These are phyloP conservation scores for Kazachstania psychrophila DNA, from an alignment of 805 yeast genomes.

Conservation along the genomic window DNA sequence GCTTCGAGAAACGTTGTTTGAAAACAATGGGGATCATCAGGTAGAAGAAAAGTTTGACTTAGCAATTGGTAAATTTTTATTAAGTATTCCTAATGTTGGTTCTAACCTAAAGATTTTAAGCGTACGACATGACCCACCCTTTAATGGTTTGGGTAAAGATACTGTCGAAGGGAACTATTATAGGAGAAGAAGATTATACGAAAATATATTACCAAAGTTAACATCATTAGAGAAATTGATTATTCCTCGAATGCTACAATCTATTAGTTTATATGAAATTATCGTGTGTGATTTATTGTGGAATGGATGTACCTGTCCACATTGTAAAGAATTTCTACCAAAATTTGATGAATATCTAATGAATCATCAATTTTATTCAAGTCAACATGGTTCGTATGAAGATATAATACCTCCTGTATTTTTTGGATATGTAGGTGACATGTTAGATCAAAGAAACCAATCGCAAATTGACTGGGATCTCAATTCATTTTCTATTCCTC, in stretches of 20 bases:
- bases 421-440: conserved; percentile 43
- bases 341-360: conserved; percentile 51
- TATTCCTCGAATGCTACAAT: conserved; percentile 51
- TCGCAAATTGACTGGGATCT: conserved; percentile 25
- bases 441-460: conserved; percentile 31
- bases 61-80: conserved; percentile 35
- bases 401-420: conserved; percentile 55
- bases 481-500: conserved; percentile 27
- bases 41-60: conserved; percentile 50
- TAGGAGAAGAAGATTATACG: conserved; percentile 47
- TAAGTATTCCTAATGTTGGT: conserved; percentile 27
- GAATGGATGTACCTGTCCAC: conserved; percentile 66
- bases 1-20: conserved; percentile 31
- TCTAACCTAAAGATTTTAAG: conserved; percentile 34
- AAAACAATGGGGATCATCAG: conserved; percentile 33
- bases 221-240: conserved; percentile 36
- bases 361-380: conserved; percentile 53
- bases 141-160: conserved; percentile 47
- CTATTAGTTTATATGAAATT: conserved; percentile 61
- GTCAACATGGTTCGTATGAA: conserved; percentile 37
- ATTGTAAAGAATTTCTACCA: conserved; percentile 43
- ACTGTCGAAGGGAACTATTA: conserved; percentile 68
- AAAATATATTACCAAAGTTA: conserved; percentile 39
- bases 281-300: conserved; percentile 60
- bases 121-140: conserved; percentile 51